A percentile compares a stretch with the other conserved stretches of the same genome.
Evolutionary conservation across 805 yeast species (phyloP).

Genomic region (Saccharomyces mikatae): DNA sequence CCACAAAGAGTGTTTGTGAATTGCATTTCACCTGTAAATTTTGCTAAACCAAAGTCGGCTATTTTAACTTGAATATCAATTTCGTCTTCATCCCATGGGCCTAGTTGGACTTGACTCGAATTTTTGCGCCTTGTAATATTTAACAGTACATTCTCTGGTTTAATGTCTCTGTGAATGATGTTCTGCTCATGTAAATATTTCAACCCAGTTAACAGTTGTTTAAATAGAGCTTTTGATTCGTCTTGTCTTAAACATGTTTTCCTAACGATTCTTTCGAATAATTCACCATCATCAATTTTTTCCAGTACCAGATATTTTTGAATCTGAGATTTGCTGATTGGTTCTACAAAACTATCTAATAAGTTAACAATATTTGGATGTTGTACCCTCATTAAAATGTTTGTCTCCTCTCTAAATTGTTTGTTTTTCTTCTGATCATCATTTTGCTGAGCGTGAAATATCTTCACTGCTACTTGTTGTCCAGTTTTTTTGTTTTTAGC

Average conservation of each 20-base stretch:
- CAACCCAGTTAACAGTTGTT: slow-evolving; percentile 58
- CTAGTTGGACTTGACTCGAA: slow-evolving; percentile 26
- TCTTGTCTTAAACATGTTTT: slow-evolving; percentile 54
- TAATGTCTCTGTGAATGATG: slow-evolving; percentile 70
- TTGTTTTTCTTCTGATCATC: slow-evolving; percentile 35
- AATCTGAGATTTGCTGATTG: slow-evolving; percentile 36
- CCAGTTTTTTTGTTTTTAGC: slow-evolving; percentile 54
- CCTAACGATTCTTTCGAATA: slow-evolving; percentile 61
- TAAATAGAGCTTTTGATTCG: slow-evolving; percentile 56
- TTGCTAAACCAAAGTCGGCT: slow-evolving; percentile 71
- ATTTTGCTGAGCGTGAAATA: slow-evolving; percentile 50
- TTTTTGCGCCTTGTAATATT: slow-evolving; percentile 39
- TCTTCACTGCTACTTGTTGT: slow-evolving; percentile 60
- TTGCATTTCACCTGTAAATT: slow-evolving; percentile 56
- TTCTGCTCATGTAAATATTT: slow-evolving; percentile 59
- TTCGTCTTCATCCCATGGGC: slow-evolving; percentile 46
- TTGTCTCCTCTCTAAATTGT: slow-evolving; percentile 56
- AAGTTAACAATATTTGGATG: slow-evolving; percentile 67
- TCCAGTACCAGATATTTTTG: slow-evolving; percentile 57
- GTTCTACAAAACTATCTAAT: slow-evolving; percentile 51
- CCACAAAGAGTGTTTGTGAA: slow-evolving; percentile 78
- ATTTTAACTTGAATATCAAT: slow-evolving; percentile 59
- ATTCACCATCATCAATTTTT: slow-evolving; percentile 66
- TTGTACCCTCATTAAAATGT: slow-evolving; percentile 52
- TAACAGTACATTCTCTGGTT: slow-evolving; percentile 64